Evolutionary conservation across 1,284 basidiomycete genomes (phyloP).

Genomic region (Taiwanofungus camphoratus): DNA sequence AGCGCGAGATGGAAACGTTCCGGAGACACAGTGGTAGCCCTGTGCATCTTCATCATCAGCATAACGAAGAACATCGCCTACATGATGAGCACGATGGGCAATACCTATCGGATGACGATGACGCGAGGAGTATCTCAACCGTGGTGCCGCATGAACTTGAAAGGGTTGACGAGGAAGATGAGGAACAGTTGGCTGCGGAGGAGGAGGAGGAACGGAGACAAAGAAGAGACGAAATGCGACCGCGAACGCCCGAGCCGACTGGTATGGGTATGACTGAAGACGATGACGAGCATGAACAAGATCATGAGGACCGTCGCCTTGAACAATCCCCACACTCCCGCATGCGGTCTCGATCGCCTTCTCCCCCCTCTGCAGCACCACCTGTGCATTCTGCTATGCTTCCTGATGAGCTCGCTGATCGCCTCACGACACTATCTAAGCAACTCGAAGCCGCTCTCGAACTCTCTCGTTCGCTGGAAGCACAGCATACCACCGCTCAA

Average conservation of each 20-base stretch:
- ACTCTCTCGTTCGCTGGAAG: constrained; percentile 69
- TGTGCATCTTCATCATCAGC: constrained; percentile 15
- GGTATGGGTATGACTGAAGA: constrained; percentile 59
- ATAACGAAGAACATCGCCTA: constrained; percentile 23
- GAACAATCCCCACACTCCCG: constrained; percentile 11
- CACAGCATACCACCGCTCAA: constrained; percentile 77
- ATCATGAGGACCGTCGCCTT: constrained; percentile 8
- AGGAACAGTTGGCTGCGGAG: constrained; percentile 46
- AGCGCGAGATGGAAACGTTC: constrained; percentile 29
- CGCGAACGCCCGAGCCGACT: constrained; percentile 71
- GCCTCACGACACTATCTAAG: constrained; percentile 63
- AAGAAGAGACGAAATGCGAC: constrained; percentile 56
- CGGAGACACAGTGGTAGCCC: constrained; percentile 19
- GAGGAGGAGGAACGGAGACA: constrained; percentile 42
- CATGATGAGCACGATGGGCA: constrained; percentile 33
- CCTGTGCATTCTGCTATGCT: constrained; percentile 25
- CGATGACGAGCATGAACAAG: constrained; percentile 29
- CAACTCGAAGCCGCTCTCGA: constrained; percentile 79
- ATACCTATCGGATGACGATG: constrained; percentile 44
- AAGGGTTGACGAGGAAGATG: constrained; percentile 70
- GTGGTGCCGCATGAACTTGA: constrained; percentile 65
- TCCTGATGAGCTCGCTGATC: constrained; percentile 61
- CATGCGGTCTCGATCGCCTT: constrained; percentile 16
- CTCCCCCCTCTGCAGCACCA: constrained; percentile 16
- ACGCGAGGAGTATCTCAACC: constrained; percentile 55